Base-by-base conservation (phyloP, 192 early-diverging fungal genomes). In the Umbelopsis isabellina region DNA sequence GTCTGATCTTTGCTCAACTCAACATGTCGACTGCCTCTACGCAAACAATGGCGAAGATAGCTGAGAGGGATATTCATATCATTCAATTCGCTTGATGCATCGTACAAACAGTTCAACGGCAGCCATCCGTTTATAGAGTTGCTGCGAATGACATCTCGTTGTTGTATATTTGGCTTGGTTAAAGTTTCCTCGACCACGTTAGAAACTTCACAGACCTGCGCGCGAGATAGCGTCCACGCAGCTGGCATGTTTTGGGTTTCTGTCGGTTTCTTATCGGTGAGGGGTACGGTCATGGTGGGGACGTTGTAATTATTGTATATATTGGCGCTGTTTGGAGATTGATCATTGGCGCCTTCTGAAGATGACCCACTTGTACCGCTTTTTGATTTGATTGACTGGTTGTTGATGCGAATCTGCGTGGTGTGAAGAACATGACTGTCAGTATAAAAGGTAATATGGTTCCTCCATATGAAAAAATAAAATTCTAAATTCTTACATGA, bases 41-140 rank as follows among this genome's bases (percentile, higher is more conserved):
- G 67, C 30, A 69, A 15, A 48, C 67, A 69, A 69, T 69, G 67
- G 33, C 37, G 67, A 12, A 69, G 37, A 37, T 69, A 69, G 21
- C 37, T 52, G 2, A 69, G 20, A n/a, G 67, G 67, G 12, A 69
- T 41, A 50, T 49, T 52, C 49, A 69, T 49, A 20, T 46, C 67
- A 35, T 49, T 47, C 20, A 69, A 33, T 1, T 69, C 67, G 20
- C 27, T 69, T 10, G 48, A 61, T 15, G 55, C 55, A 2, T 61
- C 25, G 16, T 61, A 61, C 16, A 61, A 30, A 16, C 55, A n/a
- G 0, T 61, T 16, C 27, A 61, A 25, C 8, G 55, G 55, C 27
- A 61, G 37, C 55, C 55, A 61, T 30, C 55, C 55, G 30, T 61
- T 25, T 13, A 45, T 44, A 23, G 70, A 61, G 11, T 58, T 71